These are phyloP conservation scores for Cercospora sp. DNA, from an alignment of 2,329 filamentous ascomycete genomes.

Conservation along the genomic window DNA sequence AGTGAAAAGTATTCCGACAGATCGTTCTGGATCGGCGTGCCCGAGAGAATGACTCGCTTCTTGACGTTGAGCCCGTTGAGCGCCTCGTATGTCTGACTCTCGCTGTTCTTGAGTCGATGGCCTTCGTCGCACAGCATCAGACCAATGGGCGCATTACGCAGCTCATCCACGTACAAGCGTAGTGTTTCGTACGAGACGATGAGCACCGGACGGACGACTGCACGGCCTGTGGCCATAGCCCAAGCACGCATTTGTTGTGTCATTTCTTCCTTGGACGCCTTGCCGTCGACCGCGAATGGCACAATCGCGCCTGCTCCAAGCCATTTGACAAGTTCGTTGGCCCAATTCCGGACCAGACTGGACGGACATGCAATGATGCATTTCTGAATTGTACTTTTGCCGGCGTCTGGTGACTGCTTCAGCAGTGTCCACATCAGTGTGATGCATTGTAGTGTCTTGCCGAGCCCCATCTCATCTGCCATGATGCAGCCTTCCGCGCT, in stretches of 20 bases:
- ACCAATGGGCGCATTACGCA: conserved; percentile 87
- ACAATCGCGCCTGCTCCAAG: conserved; percentile 86
- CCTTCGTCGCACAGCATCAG: conserved; percentile 94
- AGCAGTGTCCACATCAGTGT: conserved; percentile 93
- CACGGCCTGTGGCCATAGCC: conserved; percentile 86
- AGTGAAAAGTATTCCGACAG: conserved; percentile 96
- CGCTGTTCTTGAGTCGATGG: conserved; percentile 93
- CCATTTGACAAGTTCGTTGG: conserved; percentile 96
- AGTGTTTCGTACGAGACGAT: conserved; percentile 98
- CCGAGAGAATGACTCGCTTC: conserved; percentile 88
- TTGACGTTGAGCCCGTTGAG: conserved; percentile 88
- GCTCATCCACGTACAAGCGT: conserved; percentile 83
- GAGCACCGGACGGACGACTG: conserved; percentile 86
- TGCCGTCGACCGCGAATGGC: conserved; percentile 95
- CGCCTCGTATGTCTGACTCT: conserved; percentile 91
- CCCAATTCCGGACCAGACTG: conserved; percentile 96
- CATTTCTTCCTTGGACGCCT: conserved; percentile 90
- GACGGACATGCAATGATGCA: conserved; percentile 96
- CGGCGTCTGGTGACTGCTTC: conserved; percentile 94
- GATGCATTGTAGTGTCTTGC: conserved; percentile 97
- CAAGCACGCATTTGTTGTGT: conserved; percentile 89
- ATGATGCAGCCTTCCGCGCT: conserved; percentile 98
- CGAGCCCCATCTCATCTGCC: conserved; percentile 98
- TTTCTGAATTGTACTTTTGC: conserved; percentile 90
- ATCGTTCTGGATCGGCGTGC: conserved; percentile 97